Evolutionary conservation across 768 basidiomycete genomes (phyloP).

Genomic region (Porphyrellus cyaneotinctus): DNA sequence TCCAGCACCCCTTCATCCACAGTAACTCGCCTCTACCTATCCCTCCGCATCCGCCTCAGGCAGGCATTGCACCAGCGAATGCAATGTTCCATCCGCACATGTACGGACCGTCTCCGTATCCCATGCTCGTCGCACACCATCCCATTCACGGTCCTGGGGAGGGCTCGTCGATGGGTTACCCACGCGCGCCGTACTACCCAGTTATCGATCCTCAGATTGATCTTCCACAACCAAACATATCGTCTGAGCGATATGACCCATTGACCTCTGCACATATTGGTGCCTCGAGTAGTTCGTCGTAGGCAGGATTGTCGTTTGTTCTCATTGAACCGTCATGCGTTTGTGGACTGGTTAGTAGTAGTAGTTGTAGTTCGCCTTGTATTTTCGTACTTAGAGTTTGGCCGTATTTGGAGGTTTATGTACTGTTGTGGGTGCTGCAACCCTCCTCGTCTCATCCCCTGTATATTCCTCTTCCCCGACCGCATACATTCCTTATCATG

Average conservation of each 20-base stretch:
- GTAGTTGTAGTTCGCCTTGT: neutral
- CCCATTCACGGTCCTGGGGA: slow-evolving; percentile 15
- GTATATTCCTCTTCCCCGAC: slow-evolving; percentile 16
- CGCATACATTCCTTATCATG: slow-evolving; percentile 31
- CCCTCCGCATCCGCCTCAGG: slow-evolving; percentile 15
- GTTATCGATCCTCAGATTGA: slow-evolving; percentile 39
- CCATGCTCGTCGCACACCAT: slow-evolving; percentile 24
- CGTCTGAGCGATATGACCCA: slow-evolving; percentile 32
- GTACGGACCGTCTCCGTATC: slow-evolving; percentile 29
- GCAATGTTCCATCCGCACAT: slow-evolving; percentile 26
- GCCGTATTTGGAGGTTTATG: neutral
- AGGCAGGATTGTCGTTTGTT: neutral
- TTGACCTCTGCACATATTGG: slow-evolving; percentile 13
- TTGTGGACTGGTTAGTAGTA: neutral
- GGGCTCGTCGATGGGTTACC: slow-evolving; percentile 26
- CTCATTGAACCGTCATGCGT: neutral
- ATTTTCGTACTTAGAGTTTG: slow-evolving; percentile 1
- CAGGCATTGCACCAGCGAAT: slow-evolving; percentile 10
- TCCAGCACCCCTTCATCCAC: slow-evolving; percentile 15
- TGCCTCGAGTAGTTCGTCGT: slow-evolving; percentile 12
- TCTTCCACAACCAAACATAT: slow-evolving; percentile 29
- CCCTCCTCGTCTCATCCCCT: too few species aligned
- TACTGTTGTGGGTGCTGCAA: neutral
- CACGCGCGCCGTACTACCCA: slow-evolving; percentile 35
- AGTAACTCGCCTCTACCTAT: slow-evolving; percentile 11